Evolutionary conservation across 768 basidiomycete species (phyloP), one percentile per base, ranked within the genome.

Genomic region (Dentipellis fragilis): DNA sequence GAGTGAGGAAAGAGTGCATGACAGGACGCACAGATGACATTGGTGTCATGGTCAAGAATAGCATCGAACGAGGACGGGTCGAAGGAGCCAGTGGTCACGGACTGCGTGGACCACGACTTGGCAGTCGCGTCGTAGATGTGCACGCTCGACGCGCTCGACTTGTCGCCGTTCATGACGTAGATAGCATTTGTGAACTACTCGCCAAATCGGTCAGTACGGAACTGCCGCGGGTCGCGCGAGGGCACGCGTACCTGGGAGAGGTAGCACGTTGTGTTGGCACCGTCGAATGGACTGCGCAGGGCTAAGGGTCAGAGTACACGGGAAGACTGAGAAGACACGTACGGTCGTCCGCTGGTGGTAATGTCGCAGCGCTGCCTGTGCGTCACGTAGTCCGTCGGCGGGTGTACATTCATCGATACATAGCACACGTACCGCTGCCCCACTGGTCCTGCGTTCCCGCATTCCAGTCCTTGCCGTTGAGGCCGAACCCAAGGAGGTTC

Each of bases 31-130:
- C 86, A 93, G 71, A 96, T 86, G 57, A 86, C 82, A 59, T 95
- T 93, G 51, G 93, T 97, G 68, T 97, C 93, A 60, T 95, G 93
- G 71, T 97, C 93, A 36, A 97, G 78, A 58, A 95, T 83, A 23
- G 87, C 80, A 23, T 73, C 76, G 63, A 84, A 85, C 17, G 80
- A 78, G 2, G 75, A 68, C 4, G 81, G 77, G 66, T 93, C 83
- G 61, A 87, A 84, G 53, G 68, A 68, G 37, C 76, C 77, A 0
- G 76, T 62, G 5, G 71, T 77, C 14, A 78, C 77, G 2, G 73
- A 60, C 65, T 97, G 93, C 2, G 78, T 86, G 3, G 87, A 80
- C 93, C 93, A 95, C 0, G 85, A 76, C 58, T 82, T 80, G 21
- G 74, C 77, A 7, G 72, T 66, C 6, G 85, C 89, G 63, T 93